phyloP scores from a whole-genome alignment of 345 rosid genomes.

The Boechera stricta region DNA sequence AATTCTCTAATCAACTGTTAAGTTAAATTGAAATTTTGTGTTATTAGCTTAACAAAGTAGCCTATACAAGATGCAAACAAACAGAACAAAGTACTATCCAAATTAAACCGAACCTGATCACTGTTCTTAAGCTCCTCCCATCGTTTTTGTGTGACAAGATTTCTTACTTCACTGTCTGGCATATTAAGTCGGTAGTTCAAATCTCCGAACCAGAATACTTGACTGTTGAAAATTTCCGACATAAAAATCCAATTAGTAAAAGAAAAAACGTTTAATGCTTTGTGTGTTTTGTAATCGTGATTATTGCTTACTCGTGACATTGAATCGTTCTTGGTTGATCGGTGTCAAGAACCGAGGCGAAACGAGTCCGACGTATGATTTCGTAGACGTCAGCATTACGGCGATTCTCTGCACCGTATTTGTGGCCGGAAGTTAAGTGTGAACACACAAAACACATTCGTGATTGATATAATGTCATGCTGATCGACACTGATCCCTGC shows the following conservation, averaged over 20 bases:
- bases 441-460: constrained; percentile 96
- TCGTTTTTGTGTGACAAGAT: constrained; percentile 67
- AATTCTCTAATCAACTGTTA: constrained; percentile 80
- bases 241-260: not conserved
- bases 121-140: constrained; percentile 81
- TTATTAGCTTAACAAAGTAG: constrained; percentile 17
- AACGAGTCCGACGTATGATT: constrained; percentile 77
- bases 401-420: constrained; percentile 85
- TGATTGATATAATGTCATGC: constrained; percentile 94
- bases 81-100: not conserved
- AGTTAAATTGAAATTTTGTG: not conserved
- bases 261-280: not conserved
- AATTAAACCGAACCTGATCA: constrained; percentile 69
- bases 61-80: not conserved
- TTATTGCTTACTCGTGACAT: constrained; percentile 81
- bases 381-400: constrained; percentile 91
- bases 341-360: constrained; percentile 68
- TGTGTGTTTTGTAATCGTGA: not conserved
- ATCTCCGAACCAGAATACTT: constrained; percentile 97
- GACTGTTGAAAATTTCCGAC: constrained; percentile 57
- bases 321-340: constrained; percentile 85
- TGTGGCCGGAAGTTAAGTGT: constrained; percentile 98
- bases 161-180: constrained; percentile 76
- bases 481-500: constrained; percentile 97
- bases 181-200: constrained; percentile 88